These are phyloP conservation scores for Castanospermum australe DNA, from an alignment of 306 rosid genomes.

Conservation along the genomic window DNA sequence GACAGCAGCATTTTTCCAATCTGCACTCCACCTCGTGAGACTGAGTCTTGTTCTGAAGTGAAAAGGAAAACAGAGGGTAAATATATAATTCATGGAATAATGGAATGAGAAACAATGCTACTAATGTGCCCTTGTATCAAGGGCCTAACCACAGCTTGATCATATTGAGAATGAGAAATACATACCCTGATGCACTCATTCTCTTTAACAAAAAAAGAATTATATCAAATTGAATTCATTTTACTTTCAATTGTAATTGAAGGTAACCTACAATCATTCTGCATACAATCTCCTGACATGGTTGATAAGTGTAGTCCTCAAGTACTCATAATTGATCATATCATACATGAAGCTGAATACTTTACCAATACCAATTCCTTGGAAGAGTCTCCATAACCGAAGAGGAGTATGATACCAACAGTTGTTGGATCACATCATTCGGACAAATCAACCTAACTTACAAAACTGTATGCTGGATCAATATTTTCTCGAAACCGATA, in stretches of 20 bases:
- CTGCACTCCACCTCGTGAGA: slow-evolving; percentile 93
- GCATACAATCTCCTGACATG: not conserved
- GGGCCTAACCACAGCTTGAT: not conserved
- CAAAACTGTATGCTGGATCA: not conserved
- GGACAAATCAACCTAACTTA: not conserved
- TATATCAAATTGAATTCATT: not conserved
- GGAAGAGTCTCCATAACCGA: not conserved
- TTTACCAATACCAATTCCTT: not conserved
- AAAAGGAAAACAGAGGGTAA: not conserved
- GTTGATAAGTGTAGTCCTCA: not conserved
- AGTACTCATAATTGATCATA: not conserved
- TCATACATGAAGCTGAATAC: not conserved
- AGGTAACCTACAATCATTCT: not conserved
- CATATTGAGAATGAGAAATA: not conserved
- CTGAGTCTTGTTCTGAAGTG: slow-evolving; percentile 73
- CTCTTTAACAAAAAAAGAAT: not conserved
- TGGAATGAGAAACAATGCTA: not conserved
- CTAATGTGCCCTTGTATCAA: not conserved
- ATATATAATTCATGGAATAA: slow-evolving; percentile 5
- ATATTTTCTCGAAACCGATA: not conserved
- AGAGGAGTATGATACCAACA: not conserved
- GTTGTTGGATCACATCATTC: not conserved
- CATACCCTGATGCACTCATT: not conserved
- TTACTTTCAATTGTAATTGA: not conserved
- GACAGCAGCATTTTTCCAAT: slow-evolving; percentile 79